phyloP scores from a whole-genome alignment of 495 filamentous ascomycete species.

The Aspergillus baeticus region DNA sequence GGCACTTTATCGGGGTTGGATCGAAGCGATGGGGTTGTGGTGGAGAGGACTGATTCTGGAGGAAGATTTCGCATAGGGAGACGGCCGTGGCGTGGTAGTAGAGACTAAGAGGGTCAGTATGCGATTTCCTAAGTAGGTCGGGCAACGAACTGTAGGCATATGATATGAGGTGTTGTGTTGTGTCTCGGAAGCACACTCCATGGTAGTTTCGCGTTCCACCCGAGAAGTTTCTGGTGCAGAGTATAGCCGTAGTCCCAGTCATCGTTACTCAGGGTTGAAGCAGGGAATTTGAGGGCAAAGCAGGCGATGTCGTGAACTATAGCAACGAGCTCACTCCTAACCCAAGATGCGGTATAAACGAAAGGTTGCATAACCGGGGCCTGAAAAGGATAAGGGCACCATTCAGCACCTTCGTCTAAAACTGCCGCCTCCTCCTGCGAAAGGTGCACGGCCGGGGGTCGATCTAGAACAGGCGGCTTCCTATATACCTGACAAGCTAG shows the following conservation, averaged over 20 bases:
- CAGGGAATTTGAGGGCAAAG: constrained; percentile 18
- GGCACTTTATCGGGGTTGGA: constrained; percentile 5
- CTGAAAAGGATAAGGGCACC: constrained; percentile 17
- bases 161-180: constrained; percentile 20
- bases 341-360: constrained; percentile 15
- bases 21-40: neutral
- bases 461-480: constrained; percentile 17
- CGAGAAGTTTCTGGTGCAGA: constrained; percentile 11
- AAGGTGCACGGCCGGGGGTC: constrained; percentile 18
- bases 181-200: constrained; percentile 10
- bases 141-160: constrained; percentile 22
- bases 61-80: constrained; percentile 16
- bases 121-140: neutral
- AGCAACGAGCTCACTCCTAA: constrained; percentile 16
- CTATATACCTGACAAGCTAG: constrained; percentile 26
- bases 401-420: constrained; percentile 15
- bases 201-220: constrained; percentile 16
- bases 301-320: constrained; percentile 19
- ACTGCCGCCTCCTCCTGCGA: constrained; percentile 16
- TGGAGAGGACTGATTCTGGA: neutral
- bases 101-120: constrained; percentile 7
- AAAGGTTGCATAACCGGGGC: constrained; percentile 12
- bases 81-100: constrained; percentile 24
- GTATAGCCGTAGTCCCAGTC: constrained; percentile 18
- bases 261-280: neutral